Conservation (phyloP, 345 rosid species). For the Camelina hispida region DNA sequence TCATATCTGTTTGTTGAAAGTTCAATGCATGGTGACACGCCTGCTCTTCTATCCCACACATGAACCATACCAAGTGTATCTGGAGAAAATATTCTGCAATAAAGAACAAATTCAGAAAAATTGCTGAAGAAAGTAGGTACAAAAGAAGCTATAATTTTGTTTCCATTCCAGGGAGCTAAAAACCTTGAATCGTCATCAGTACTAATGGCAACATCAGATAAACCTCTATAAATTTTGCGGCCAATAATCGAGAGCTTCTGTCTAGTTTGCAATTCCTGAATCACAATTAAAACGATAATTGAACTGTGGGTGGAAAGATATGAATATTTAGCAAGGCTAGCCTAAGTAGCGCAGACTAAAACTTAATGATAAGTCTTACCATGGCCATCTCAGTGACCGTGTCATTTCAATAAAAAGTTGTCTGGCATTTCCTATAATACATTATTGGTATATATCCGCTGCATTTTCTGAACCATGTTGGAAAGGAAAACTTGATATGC, state of each 20-base stretch:
- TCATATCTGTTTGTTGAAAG: slow-evolving; percentile 54
- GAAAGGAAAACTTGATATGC: neutral
- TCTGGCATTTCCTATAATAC: slow-evolving; percentile 6
- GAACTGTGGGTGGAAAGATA: slow-evolving; percentile 14
- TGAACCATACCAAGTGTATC: slow-evolving; percentile 69
- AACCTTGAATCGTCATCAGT: slow-evolving; percentile 69
- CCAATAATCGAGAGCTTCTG: slow-evolving; percentile 58
- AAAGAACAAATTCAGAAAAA: slow-evolving; percentile 20
- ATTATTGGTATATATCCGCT: neutral
- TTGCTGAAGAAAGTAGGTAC: slow-evolving; percentile 31
- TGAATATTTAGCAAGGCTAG: slow-evolving; percentile 24
- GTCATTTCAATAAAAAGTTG: neutral
- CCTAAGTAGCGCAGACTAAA: slow-evolving; percentile 20
- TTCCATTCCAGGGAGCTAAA: slow-evolving; percentile 34
- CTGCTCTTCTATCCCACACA: slow-evolving; percentile 85
- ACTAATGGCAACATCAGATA: slow-evolving; percentile 71
- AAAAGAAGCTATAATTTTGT: slow-evolving; percentile 11
- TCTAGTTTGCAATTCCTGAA: slow-evolving; percentile 71
- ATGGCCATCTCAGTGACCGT: neutral
- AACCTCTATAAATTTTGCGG: slow-evolving; percentile 55
- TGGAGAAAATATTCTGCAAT: slow-evolving; percentile 72
- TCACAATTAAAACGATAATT: slow-evolving; percentile 25
- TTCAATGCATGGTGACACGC: slow-evolving; percentile 69
- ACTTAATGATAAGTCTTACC: neutral
- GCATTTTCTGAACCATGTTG: neutral